Evolutionary conservation across 805 yeast species (phyloP).

Genomic region (Kodamaea hsintzibuensis): DNA sequence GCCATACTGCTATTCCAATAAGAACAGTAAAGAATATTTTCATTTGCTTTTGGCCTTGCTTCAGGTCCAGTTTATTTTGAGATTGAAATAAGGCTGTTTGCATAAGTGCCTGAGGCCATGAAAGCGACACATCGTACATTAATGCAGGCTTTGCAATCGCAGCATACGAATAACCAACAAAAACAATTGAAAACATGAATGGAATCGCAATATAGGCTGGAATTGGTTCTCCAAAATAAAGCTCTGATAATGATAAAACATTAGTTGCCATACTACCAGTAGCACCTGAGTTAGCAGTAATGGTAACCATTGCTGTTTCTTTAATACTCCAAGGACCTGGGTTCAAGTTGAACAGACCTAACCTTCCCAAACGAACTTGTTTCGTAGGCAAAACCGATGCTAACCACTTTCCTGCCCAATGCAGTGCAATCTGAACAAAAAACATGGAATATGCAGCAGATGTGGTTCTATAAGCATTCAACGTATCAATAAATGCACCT

Average conservation of each 20-base stretch:
- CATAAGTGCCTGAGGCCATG: conserved; percentile 54
- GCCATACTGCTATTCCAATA: conserved; percentile 42
- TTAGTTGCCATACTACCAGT: conserved; percentile 53
- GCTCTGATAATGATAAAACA: conserved; percentile 47
- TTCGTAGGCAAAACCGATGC: conserved; percentile 42
- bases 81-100: conserved; percentile 47
- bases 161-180: conserved; percentile 54
- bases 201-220: conserved; percentile 38
- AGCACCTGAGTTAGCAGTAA: conserved; percentile 54
- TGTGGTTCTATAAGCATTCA: conserved; percentile 45
- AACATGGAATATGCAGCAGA: conserved; percentile 53
- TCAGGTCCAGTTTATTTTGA: conserved; percentile 21
- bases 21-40: conserved; percentile 38
- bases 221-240: conserved; percentile 41
- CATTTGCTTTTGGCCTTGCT: conserved; percentile 31
- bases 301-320: conserved; percentile 52
- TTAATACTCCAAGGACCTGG: conserved; percentile 60
- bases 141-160: conserved; percentile 49
- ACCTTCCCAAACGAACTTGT: conserved; percentile 18
- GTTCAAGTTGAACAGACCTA: conserved; percentile 36
- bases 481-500: conserved; percentile 44
- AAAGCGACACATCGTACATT: conserved; percentile 48
- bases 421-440: conserved; percentile 51
- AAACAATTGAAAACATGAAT: conserved; percentile 54
- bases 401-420: conserved; percentile 49